Base-by-base conservation (phyloP, 805 yeast species). In the Schwanniomyces polymorphus region DNA sequence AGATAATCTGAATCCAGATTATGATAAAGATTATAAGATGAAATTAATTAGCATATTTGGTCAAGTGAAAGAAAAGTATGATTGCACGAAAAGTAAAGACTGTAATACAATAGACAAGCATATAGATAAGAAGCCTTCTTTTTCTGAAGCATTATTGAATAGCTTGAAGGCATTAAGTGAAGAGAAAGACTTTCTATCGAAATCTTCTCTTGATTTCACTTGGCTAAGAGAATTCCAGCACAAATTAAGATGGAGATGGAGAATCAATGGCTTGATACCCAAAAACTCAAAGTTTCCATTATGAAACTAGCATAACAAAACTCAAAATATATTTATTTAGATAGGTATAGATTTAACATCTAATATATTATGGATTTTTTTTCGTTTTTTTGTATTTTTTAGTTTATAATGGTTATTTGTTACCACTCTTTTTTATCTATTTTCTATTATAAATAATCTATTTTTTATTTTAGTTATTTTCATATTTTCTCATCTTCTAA, bases 191-290 rank as follows among this genome's bases (percentile, higher is more conserved):
- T 31, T 31, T 12, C 7, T 31, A 14, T 7, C 35, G 17, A 37
- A 37, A 21, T 37, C 39, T 37, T 10, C 35, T 2, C n/a, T 37
- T 18, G 39, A 37, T 21, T 7, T 47, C 12, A 43, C 33, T 21
- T 56, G 63, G 63, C 26, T 58, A 8, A 46, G 40, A 27, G 50
- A 33, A 16, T 45, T 59, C 26, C 60, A 53, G 23, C 41, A 57
- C 28, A 55, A 56, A 38, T 38, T 57, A 12, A 33, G 61, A 34
- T 56, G 61, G 61, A 42, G 61, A 23, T 59, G 65, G 65, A 43
- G 65, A 39, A 34, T 60, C 14, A 50, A 53, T 29, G 60, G 63
- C 2, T 49, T 60, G 7, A 37, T 60, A 8, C 65, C 63, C n/a
- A 17, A 14, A 2, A 31, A 16, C 7, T 21, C 17, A 18, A 31